Percentiles rank a stretch among this genome's conserved stretches.
phyloP scores from a whole-genome alignment of 306 rosid genomes.

The Malus asiatica region DNA sequence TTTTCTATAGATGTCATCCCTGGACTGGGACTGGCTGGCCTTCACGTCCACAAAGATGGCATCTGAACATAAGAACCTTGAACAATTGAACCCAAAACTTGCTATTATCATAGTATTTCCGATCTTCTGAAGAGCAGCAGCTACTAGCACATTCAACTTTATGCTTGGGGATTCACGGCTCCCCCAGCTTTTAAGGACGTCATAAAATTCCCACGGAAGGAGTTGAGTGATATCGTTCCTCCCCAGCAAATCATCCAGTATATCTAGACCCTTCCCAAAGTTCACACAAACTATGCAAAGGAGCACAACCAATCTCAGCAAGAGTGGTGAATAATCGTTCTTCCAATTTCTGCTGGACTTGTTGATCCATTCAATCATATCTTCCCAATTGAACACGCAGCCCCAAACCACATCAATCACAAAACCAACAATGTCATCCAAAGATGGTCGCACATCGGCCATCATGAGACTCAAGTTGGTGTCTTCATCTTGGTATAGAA shows the following conservation, averaged over 20 bases:
- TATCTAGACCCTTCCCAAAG: slow-evolving; percentile 13
- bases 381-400: slow-evolving; percentile 6
- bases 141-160: slow-evolving; percentile 24
- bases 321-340: slow-evolving; percentile 21
- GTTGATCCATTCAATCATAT: slow-evolving; percentile 33
- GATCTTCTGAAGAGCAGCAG: slow-evolving; percentile 36
- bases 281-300: slow-evolving; percentile 36
- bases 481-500: slow-evolving; percentile 27
- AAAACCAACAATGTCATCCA: not conserved
- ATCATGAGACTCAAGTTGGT: not conserved
- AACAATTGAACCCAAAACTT: slow-evolving; percentile 7
- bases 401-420: slow-evolving; percentile 4
- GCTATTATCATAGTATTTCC: slow-evolving; percentile 48
- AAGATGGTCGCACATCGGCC: not conserved
- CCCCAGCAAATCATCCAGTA: slow-evolving; percentile 18
- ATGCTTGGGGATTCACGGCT: not conserved
- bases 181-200: slow-evolving; percentile 18
- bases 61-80: slow-evolving; percentile 20
- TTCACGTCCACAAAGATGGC: slow-evolving; percentile 33
- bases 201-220: slow-evolving; percentile 22
- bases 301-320: slow-evolving; percentile 33
- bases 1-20: slow-evolving; percentile 13
- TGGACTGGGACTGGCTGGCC: not conserved
- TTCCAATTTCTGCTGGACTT: slow-evolving; percentile 5
- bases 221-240: not conserved